Evolutionary conservation across 192 early-diverging fungal genomes (phyloP).

Genomic region (Backusella parvicylindrica): DNA sequence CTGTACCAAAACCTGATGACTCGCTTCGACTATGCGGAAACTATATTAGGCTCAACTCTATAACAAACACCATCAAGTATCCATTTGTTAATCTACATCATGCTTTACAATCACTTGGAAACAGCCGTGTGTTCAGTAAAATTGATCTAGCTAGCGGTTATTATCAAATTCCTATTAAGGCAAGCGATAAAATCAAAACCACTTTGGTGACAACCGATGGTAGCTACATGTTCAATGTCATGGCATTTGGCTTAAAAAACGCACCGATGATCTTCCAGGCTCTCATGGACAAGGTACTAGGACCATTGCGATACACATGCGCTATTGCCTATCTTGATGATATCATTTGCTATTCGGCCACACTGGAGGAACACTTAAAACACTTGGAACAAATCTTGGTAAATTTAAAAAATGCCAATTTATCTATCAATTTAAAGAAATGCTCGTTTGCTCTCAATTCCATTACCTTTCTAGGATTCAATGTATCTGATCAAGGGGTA

Average conservation of each 20-base stretch:
- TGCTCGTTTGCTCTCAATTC: not conserved
- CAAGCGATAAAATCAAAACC: not conserved
- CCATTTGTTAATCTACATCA: no score
- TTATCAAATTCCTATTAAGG: slow-evolving; percentile 1
- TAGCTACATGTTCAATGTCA: slow-evolving; percentile 19
- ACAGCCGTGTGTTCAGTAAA: no score
- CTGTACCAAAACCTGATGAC: slow-evolving; percentile 39
- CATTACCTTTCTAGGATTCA: not conserved
- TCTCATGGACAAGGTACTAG: slow-evolving; percentile 39
- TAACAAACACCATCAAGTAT: no score
- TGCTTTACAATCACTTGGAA: no score
- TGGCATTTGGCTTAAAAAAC: slow-evolving; percentile 27
- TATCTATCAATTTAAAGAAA: not conserved
- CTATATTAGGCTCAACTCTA: no score
- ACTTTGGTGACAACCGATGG: not conserved
- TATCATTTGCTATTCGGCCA: slow-evolving; percentile 39
- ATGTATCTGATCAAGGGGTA: not conserved
- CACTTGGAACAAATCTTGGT: no score
- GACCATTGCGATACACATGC: slow-evolving; percentile 9
- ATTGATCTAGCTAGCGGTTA: no score
- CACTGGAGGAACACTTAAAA: no score
- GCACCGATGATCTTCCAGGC: slow-evolving; percentile 33
- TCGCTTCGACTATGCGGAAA: slow-evolving; percentile 33
- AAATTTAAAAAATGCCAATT: not conserved
- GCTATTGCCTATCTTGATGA: slow-evolving; percentile 38